A percentile compares a stretch with the other conserved stretches of the same genome.
These are phyloP conservation scores for Saitozyma podzolica DNA, from an alignment of 768 basidiomycete genomes.

Conservation along the genomic window DNA sequence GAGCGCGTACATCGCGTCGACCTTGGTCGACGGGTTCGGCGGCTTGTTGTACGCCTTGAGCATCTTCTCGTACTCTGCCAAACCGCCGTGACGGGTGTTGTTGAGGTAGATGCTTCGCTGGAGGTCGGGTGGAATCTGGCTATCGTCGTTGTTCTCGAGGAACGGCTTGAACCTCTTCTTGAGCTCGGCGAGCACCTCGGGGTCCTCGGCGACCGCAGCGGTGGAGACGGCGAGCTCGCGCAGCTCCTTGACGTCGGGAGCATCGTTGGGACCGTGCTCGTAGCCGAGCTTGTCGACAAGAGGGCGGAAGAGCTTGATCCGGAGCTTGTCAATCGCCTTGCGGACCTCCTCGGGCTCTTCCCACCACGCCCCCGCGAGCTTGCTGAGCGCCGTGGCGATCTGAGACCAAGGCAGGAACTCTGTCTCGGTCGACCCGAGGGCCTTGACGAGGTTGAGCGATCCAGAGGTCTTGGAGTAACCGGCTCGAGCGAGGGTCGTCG, in stretches of 20 bases:
- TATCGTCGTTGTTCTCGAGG: constrained; percentile 70
- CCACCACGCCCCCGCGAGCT: constrained; percentile 74
- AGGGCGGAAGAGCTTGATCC: constrained; percentile 61
- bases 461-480: constrained; percentile 76
- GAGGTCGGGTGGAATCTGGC: constrained; percentile 77
- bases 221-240: constrained; percentile 68
- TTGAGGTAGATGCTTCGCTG: constrained; percentile 57
- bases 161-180: constrained; percentile 69
- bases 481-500: constrained; percentile 74
- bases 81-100: constrained; percentile 74
- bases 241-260: constrained; percentile 67
- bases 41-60: constrained; percentile 69
- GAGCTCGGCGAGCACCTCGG: constrained; percentile 68
- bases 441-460: constrained; percentile 70
- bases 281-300: constrained; percentile 77
- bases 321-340: constrained; percentile 56
- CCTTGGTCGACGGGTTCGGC: constrained; percentile 70
- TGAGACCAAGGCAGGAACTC: constrained; percentile 84
- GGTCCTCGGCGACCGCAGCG: constrained; percentile 49
- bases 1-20: constrained; percentile 64
- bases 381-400: constrained; percentile 62
- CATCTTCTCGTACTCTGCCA: constrained; percentile 70
- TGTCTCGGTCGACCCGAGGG: constrained; percentile 66
- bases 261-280: constrained; percentile 67
- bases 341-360: constrained; percentile 64